A percentile compares a stretch with the other conserved stretches of the same genome.
These are phyloP conservation scores for Ustilago vetiveriae DNA, from an alignment of 1,284 basidiomycete species.

Conservation along the genomic window DNA sequence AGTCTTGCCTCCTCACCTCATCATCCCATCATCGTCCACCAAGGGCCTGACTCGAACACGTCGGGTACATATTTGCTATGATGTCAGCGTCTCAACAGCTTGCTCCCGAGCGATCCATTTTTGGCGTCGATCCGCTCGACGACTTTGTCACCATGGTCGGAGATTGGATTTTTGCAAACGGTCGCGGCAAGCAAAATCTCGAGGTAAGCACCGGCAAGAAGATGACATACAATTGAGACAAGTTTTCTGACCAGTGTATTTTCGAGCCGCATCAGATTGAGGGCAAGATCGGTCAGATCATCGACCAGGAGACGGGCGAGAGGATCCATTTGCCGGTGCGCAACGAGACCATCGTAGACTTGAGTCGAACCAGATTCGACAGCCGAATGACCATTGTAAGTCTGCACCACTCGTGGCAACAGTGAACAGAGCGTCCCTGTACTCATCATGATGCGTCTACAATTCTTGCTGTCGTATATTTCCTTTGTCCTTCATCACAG, in stretches of 20 bases:
- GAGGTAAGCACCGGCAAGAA: constrained; percentile 68
- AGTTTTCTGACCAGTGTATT: not conserved
- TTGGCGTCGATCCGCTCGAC: constrained; percentile 90
- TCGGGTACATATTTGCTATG: too few species aligned
- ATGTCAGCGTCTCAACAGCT: constrained; percentile 34
- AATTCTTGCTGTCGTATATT: too few species aligned
- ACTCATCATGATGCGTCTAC: too few species aligned
- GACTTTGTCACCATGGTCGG: constrained; percentile 91
- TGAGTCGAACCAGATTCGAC: constrained; percentile 73
- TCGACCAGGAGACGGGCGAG: constrained; percentile 73
- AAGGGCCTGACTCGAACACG: too few species aligned
- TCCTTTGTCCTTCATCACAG: too few species aligned
- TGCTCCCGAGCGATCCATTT: constrained; percentile 80
- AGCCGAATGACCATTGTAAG: constrained; percentile 88
- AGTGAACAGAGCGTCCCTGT: too few species aligned
- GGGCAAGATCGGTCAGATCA: constrained; percentile 87
- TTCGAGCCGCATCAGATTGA: constrained; percentile 75
- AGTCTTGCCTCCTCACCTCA: too few species aligned
- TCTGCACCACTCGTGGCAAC: constrained; percentile 46
- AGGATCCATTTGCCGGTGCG: constrained; percentile 77
- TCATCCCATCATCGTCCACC: too few species aligned
- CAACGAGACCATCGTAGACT: constrained; percentile 78
- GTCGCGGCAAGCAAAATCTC: constrained; percentile 68
- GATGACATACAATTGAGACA: not conserved
- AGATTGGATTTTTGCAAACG: constrained; percentile 77